Percentiles rank a stretch among this genome's conserved stretches.
Conservation (phyloP, 2,329 filamentous ascomycete genomes). For the Microcyclospora pomicola region DNA sequence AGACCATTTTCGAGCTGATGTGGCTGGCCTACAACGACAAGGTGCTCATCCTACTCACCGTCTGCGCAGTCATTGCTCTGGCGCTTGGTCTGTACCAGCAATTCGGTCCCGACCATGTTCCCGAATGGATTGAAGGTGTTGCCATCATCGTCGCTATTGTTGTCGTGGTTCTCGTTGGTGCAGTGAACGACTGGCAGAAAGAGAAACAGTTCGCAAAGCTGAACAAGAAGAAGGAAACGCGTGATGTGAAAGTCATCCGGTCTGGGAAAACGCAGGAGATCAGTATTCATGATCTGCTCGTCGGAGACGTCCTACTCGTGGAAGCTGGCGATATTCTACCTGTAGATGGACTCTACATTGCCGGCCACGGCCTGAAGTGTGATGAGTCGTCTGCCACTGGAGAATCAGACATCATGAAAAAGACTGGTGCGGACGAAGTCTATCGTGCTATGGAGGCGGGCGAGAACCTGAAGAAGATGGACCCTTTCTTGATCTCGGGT, state of each 20-base stretch:
- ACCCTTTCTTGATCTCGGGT: constrained; percentile 80
- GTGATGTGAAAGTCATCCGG: constrained; percentile 60
- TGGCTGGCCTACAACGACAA: constrained; percentile 80
- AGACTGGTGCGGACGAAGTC: constrained; percentile 51
- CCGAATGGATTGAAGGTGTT: constrained; percentile 72
- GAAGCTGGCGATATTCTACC: constrained; percentile 62
- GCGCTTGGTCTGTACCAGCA: constrained; percentile 59
- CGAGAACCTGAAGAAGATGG: constrained; percentile 50
- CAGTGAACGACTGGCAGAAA: constrained; percentile 72
- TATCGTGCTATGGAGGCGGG: constrained; percentile 50
- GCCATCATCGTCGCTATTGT: constrained; percentile 65
- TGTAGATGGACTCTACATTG: constrained; percentile 57
- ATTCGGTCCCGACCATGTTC: constrained; percentile 39
- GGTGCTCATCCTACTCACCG: constrained; percentile 56
- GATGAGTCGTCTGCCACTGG: constrained; percentile 66
- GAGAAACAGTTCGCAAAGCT: constrained; percentile 68
- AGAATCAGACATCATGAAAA: constrained; percentile 60
- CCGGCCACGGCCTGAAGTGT: constrained; percentile 53
- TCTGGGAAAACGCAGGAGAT: constrained; percentile 58
- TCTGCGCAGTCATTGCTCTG: constrained; percentile 59
- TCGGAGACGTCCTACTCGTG: constrained; percentile 59
- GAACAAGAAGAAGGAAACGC: constrained; percentile 66
- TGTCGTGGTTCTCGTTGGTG: constrained; percentile 62
- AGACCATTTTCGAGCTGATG: constrained; percentile 55
- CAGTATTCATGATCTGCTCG: constrained; percentile 55